These are phyloP conservation scores for Apium graveolens DNA, from an alignment of 129 eudicot species.

Conservation along the genomic window DNA sequence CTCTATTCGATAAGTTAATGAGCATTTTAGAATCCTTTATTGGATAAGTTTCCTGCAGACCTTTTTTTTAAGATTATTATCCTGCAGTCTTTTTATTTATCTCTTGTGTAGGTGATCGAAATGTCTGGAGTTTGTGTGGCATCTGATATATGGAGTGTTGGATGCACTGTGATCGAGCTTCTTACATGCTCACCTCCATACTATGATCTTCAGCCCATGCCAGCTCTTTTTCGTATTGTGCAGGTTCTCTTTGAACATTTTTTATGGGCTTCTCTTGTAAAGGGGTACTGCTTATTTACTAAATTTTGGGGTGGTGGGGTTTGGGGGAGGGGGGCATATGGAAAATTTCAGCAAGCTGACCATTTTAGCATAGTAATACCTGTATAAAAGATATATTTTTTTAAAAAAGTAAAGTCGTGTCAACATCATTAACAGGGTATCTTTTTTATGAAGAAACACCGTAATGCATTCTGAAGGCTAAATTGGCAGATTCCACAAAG, in stretches of 20 bases:
- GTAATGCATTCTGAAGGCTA: too few relatives aligned
- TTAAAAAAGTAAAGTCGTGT: not conserved
- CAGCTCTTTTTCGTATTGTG: conserved; percentile 93
- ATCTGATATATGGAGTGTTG: conserved; percentile 99
- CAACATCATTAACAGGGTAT: not conserved
- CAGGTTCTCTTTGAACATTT: conserved; percentile 43
- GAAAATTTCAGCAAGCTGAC: not conserved
- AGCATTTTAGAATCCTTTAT: not conserved
- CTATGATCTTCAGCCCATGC: conserved; percentile 98
- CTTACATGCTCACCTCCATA: conserved; percentile 97
- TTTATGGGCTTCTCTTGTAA: not conserved
- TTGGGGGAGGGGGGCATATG: not conserved
- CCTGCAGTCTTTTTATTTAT: not conserved
- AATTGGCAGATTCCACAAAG: not conserved
- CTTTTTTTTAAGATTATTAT: too few relatives aligned
- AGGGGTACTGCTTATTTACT: not conserved
- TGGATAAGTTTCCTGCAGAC: not conserved
- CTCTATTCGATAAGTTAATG: not conserved
- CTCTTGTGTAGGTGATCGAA: conserved; percentile 69
- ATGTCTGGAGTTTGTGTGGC: conserved; percentile 99
- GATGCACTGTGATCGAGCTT: conserved; percentile 97
- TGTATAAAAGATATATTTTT: not conserved
- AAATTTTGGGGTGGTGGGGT: not conserved
- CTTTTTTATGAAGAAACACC: too few relatives aligned
- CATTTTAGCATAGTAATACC: not conserved